phyloP scores from a whole-genome alignment of 2,329 filamentous ascomycete species.

The Nemania diffusa region DNA sequence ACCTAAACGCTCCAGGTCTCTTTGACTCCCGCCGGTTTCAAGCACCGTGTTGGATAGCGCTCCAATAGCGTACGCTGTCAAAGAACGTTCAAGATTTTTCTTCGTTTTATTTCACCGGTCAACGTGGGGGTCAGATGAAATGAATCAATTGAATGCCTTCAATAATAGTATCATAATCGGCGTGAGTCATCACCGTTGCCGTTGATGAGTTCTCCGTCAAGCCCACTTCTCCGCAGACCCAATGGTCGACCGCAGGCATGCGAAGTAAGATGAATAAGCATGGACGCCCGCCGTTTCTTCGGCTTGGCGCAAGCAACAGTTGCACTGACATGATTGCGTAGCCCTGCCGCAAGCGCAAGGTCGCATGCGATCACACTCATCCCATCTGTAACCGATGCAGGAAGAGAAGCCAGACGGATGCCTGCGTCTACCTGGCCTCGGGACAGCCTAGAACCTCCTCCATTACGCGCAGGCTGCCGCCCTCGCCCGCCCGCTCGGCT shows the following conservation, averaged over 20 bases:
- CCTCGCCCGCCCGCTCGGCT: slow-evolving; percentile 24
- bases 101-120: background rate
- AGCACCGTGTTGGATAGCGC: background rate
- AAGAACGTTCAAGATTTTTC: background rate
- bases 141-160: background rate
- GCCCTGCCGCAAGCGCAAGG: slow-evolving; percentile 55
- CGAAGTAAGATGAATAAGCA: slow-evolving; percentile 40
- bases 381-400: slow-evolving; percentile 55
- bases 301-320: slow-evolving; percentile 20
- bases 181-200: slow-evolving; percentile 30
- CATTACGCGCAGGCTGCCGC: slow-evolving; percentile 12
- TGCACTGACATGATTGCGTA: slow-evolving; percentile 45
- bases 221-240: slow-evolving; percentile 45
- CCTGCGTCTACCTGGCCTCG: slow-evolving; percentile 52
- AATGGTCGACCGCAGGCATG: slow-evolving; percentile 47
- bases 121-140: background rate
- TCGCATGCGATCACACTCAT: slow-evolving; percentile 57
- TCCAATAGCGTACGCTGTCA: background rate
- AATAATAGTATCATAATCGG: slow-evolving; percentile 1
- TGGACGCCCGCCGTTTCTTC: slow-evolving; percentile 1
- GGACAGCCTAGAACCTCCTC: slow-evolving; percentile 20
- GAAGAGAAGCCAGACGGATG: slow-evolving; percentile 48
- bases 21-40: background rate
- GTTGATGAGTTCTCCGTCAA: slow-evolving; percentile 26
- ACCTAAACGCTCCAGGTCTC: slow-evolving; percentile 16